Percentiles rank a stretch among this genome's conserved stretches.
phyloP scores from a whole-genome alignment of 768 basidiomycete species.

The Tylopilus vinaceipallidus region DNA sequence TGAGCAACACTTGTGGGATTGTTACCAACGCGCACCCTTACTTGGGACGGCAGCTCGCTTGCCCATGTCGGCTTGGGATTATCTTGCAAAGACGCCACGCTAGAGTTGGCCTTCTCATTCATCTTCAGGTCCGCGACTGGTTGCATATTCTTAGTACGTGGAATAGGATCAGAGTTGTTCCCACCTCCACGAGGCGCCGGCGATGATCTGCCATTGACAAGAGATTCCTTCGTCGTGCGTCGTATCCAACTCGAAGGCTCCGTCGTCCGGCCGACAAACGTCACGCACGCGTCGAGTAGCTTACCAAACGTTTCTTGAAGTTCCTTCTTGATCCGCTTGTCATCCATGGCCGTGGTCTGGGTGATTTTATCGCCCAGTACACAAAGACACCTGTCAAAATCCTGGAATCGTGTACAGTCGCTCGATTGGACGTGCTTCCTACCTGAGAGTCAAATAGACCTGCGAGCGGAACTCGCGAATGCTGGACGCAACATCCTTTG shows the following conservation, averaged over 20 bases:
- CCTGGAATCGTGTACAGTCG: slow-evolving; percentile 11
- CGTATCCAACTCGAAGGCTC: slow-evolving; percentile 83
- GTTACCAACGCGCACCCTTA: slow-evolving; percentile 20
- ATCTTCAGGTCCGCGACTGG: slow-evolving; percentile 39
- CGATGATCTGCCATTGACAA: slow-evolving; percentile 71
- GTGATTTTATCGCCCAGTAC: slow-evolving; percentile 79
- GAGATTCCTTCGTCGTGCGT: slow-evolving; percentile 59
- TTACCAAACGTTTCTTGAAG: slow-evolving; percentile 89
- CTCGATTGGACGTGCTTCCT: slow-evolving; percentile 13
- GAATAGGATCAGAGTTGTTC: not conserved
- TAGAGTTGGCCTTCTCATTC: slow-evolving; percentile 61
- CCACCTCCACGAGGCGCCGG: slow-evolving; percentile 58
- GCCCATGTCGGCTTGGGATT: slow-evolving; percentile 27
- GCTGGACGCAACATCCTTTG: slow-evolving; percentile 70
- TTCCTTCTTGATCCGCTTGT: slow-evolving; percentile 83
- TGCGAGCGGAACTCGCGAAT: slow-evolving; percentile 69
- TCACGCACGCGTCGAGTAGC: slow-evolving; percentile 76
- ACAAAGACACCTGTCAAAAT: slow-evolving; percentile 59
- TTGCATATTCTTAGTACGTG: not conserved
- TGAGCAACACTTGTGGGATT: slow-evolving; percentile 5
- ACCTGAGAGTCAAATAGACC: slow-evolving; percentile 74
- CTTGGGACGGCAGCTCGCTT: slow-evolving; percentile 30
- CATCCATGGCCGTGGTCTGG: slow-evolving; percentile 90
- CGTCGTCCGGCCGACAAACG: slow-evolving; percentile 67
- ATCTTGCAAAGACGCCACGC: slow-evolving; percentile 39